Base-by-base conservation (phyloP, 2,329 filamentous ascomycete genomes). In the Whalleya microplaca region DNA sequence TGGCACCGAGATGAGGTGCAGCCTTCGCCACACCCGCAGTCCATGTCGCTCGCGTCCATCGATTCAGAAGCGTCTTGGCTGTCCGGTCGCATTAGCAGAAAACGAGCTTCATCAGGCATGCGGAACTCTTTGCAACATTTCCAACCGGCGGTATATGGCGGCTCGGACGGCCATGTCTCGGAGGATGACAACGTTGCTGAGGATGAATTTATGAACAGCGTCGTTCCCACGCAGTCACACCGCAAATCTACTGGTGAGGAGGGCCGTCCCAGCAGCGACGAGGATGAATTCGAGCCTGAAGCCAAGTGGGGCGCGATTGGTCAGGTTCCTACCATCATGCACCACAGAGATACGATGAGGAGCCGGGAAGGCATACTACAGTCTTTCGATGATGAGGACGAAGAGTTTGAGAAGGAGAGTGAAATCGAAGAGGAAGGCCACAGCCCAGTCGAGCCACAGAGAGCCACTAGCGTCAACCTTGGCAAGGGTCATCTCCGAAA, bases 21-120 rank as follows among this genome's bases (percentile, higher is more conserved):
- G 21, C 71, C 76, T 21, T 86, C 82, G 4, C 85, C 79, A 18
- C 87, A 81, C 64, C 81, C 76, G 37, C 83, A 92, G 69, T 91
- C 92, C 27, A 89, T 93, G 72, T 98, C 94, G 0, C 81, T 98
- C 18, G 95, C 92, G 1, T 97, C 93, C 0, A 91, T 98, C 56
- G 95, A 97, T 69, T 97, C 93, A 0, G 95, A 99, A 76, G 95
- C 85, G 3, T 97, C 93, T 0, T 99, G 95, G 95, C 86, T 99
- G 44, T 95, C 92, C 2, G 92, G 94, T 16, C 87, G 88, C 54
- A 73, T 79, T 2, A 72, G 73, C 48, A 81, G 79, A 63, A 79
- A 78, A 67, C 73, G 78, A 62, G 73, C 75, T 27, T 78, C 79
- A 62, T 69, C 78, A 53, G 71, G 79, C 69, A 72, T 85, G 69